phyloP scores from a whole-genome alignment of 164 flowering plant species.

The Tetracentron sinense region DNA sequence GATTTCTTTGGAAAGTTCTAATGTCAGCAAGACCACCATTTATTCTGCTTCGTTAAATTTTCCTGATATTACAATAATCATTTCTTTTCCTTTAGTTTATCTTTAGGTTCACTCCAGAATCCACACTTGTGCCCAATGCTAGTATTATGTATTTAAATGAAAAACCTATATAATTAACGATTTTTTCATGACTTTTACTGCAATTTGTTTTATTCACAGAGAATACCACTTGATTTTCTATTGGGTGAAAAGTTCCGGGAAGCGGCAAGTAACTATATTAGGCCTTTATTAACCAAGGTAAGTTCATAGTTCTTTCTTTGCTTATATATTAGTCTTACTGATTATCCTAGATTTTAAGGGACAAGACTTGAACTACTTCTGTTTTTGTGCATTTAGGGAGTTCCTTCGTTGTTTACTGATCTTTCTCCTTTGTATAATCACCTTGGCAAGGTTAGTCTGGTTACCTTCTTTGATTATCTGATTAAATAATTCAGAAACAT shows the following conservation, averaged over 20 bases:
- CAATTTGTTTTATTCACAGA: constrained; percentile 37
- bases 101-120: not conserved
- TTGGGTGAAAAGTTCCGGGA: constrained; percentile 68
- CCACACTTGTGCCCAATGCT: not conserved
- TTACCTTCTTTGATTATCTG: not conserved
- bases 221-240: constrained; percentile 98
- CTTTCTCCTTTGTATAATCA: constrained; percentile 85
- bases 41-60: too few relatives aligned
- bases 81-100: not conserved
- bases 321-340: not conserved
- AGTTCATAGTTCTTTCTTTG: not conserved
- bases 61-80: not conserved
- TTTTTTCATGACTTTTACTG: not conserved
- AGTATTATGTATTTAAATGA: not conserved
- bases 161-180: not conserved
- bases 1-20: too few relatives aligned
- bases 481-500: too few relatives aligned
- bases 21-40: not conserved
- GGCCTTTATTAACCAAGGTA: constrained; percentile 91
- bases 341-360: constrained; percentile 4
- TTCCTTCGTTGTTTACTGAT: constrained; percentile 96
- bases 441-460: constrained; percentile 72
- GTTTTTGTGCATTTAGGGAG: constrained; percentile 59
- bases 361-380: not conserved
- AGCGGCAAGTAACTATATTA: constrained; percentile 74